phyloP scores from a whole-genome alignment of 768 basidiomycete genomes.

The Tulasnella sp. region DNA sequence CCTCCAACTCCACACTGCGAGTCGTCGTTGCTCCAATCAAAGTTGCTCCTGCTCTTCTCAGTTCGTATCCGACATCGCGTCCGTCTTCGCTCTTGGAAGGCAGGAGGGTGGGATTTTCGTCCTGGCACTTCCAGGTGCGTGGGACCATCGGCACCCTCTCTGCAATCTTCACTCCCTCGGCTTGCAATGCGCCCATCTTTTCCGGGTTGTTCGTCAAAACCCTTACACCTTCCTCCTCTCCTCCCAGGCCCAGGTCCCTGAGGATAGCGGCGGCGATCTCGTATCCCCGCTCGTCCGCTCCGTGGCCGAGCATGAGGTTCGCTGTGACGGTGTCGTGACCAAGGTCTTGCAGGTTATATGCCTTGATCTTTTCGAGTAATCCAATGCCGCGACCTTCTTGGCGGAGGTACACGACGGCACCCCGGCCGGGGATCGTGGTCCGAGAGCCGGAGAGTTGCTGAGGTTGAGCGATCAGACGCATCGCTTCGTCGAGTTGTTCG shows the following conservation, averaged over 20 bases:
- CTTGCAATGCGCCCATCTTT: constrained; percentile 83
- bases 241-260: constrained; percentile 72
- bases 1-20: constrained; percentile 82
- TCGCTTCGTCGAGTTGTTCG: constrained; percentile 97
- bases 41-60: constrained; percentile 60
- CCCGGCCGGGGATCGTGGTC: constrained; percentile 66
- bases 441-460: constrained; percentile 46
- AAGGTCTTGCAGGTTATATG: constrained; percentile 96
- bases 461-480: constrained; percentile 77
- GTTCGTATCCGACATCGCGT: constrained; percentile 37
- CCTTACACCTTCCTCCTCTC: constrained; percentile 51
- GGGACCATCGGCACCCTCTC: constrained; percentile 96
- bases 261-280: constrained; percentile 88
- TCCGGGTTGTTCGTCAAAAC: constrained; percentile 97
- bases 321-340: constrained; percentile 99
- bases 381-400: constrained; percentile 99
- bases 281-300: constrained; percentile 91
- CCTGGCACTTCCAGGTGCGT: constrained; percentile 63
- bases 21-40: constrained; percentile 76
- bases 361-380: constrained; percentile 88
- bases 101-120: constrained; percentile 33
- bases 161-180: constrained; percentile 72
- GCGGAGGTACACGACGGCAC: constrained; percentile 89
- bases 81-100: not conserved
- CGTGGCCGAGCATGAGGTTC: constrained; percentile 90